These are phyloP conservation scores for Gryganskiella cystojenkinii DNA, from an alignment of 192 early-diverging fungal species.

Conservation along the genomic window DNA sequence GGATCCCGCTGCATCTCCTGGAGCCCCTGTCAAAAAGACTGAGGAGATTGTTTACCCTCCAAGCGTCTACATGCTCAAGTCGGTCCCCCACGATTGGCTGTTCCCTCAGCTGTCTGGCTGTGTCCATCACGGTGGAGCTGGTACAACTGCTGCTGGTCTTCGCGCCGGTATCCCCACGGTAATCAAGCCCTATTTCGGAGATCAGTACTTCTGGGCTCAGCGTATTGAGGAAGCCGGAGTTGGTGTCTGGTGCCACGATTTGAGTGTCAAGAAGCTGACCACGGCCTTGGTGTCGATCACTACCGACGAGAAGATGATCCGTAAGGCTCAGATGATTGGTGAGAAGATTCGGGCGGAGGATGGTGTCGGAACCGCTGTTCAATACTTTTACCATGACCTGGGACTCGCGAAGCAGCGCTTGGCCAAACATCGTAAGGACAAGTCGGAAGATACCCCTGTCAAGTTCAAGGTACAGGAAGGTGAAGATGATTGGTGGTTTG, in stretches of 20 bases:
- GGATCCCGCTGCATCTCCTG: constrained; percentile 20
- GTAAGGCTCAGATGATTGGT: constrained; percentile 57
- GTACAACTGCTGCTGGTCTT: constrained; percentile 79
- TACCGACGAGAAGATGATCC: constrained; percentile 66
- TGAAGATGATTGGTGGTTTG: constrained; percentile 40
- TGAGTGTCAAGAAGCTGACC: constrained; percentile 64
- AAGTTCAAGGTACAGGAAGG: constrained; percentile 32
- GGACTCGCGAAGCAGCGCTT: constrained; percentile 57
- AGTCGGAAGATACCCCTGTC: constrained; percentile 31
- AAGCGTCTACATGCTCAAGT: constrained; percentile 63
- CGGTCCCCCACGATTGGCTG: constrained; percentile 84
- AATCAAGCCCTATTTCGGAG: constrained; percentile 78
- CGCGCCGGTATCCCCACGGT: constrained; percentile 77
- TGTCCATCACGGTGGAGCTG: constrained; percentile 85
- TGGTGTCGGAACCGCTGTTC: constrained; percentile 67
- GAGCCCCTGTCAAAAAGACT: constrained; percentile 23
- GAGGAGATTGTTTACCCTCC: constrained; percentile 59
- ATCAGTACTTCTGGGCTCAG: constrained; percentile 80
- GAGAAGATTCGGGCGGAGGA: constrained; percentile 68
- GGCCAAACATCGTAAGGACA: constrained; percentile 33
- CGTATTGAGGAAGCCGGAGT: constrained; percentile 72
- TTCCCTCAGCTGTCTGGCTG: constrained; percentile 72
- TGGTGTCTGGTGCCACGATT: constrained; percentile 65
- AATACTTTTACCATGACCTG: constrained; percentile 72
- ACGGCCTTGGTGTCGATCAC: constrained; percentile 60